These are phyloP conservation scores for Astrephomene gubernaculifera DNA, from an alignment of 139 green algal species.

Conservation along the genomic window DNA sequence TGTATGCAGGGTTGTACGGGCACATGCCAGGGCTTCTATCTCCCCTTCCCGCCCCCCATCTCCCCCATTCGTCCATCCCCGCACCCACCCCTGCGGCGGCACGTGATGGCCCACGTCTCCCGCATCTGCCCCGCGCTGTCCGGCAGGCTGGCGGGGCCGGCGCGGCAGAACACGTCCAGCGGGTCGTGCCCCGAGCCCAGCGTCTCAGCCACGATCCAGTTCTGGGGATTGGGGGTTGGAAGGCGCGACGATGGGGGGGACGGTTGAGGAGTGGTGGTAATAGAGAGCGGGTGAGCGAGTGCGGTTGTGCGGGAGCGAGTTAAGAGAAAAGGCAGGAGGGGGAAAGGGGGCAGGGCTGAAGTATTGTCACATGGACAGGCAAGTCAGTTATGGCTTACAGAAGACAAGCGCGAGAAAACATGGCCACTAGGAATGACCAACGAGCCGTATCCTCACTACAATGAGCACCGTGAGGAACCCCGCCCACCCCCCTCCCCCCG, in stretches of 20 bases:
- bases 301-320: no score
- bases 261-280: not conserved
- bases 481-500: not conserved
- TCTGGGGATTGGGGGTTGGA: not conserved
- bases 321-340: not conserved
- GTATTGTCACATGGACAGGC: no score
- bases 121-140: not conserved
- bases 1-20: no score
- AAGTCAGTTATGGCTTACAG: no score
- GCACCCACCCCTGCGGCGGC: not conserved
- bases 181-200: slow-evolving; percentile 15
- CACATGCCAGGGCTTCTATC: no score
- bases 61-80: not conserved
- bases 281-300: no score
- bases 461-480: not conserved
- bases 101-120: slow-evolving; percentile 32
- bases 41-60: not conserved
- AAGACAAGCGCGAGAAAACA: no score
- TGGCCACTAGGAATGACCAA: no score
- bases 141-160: not conserved
- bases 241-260: not conserved
- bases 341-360: not conserved
- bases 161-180: slow-evolving; percentile 34
- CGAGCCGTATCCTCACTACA: no score
- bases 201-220: slow-evolving; percentile 43